Percentiles rank a stretch among this genome's conserved stretches.
These are phyloP conservation scores for Melampsora americana DNA, from an alignment of 1,284 basidiomycete genomes.

Conservation along the genomic window DNA sequence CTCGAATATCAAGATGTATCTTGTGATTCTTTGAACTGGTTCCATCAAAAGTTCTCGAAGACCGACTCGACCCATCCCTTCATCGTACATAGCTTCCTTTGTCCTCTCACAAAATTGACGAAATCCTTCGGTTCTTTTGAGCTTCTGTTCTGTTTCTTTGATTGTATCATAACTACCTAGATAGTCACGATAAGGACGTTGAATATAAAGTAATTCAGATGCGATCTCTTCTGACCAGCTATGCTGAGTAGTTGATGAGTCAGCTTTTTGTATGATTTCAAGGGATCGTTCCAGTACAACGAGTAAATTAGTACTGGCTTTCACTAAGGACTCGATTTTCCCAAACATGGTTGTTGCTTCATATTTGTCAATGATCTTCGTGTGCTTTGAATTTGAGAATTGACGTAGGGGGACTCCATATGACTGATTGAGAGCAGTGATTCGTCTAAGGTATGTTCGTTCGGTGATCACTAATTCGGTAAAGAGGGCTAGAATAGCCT, in stretches of 20 bases:
- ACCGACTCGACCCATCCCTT: no score
- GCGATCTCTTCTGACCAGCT: conserved; percentile 21
- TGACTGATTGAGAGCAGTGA: conserved; percentile 64
- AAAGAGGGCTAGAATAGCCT: conserved; percentile 52
- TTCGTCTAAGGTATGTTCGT: conserved; percentile 69
- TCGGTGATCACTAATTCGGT: conserved; percentile 74
- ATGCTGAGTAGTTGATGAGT: not conserved
- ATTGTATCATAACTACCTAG: conserved; percentile 31
- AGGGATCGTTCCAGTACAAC: conserved; percentile 8
- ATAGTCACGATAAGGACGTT: conserved; percentile 43
- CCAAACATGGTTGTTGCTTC: conserved; percentile 41
- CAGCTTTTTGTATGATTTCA: conserved; percentile 4
- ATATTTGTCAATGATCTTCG: conserved; percentile 43
- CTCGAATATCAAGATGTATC: conserved; percentile 90
- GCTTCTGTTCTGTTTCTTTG: no score
- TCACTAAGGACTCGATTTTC: conserved; percentile 25
- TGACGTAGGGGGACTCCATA: conserved; percentile 34
- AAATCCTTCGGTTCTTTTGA: no score
- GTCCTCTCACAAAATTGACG: no score
- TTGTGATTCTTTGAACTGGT: conserved; percentile 96
- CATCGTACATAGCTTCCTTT: no score
- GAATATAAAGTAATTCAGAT: conserved; percentile 32
- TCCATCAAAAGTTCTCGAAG: conserved; percentile 94
- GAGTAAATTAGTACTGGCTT: conserved; percentile 7
- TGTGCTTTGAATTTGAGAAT: conserved; percentile 32